Conservation (phyloP, 2,329 filamentous ascomycete genomes). For the Didymella exigua region DNA sequence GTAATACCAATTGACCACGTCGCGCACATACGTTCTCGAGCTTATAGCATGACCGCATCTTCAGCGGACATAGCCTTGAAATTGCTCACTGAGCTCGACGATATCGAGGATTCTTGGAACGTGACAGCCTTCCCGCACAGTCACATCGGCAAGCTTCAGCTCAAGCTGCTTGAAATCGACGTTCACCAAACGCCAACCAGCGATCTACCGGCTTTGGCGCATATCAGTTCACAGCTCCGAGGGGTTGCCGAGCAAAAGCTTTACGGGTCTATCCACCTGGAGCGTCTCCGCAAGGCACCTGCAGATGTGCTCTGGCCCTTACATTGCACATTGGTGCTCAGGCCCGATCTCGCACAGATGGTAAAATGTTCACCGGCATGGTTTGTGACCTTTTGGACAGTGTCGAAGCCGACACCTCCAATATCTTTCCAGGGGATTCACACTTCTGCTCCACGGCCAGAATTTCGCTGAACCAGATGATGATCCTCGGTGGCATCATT, state of each 20-base stretch:
- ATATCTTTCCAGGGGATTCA: not conserved
- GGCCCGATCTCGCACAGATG: not conserved
- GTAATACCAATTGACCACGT: not conserved
- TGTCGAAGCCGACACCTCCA: not conserved
- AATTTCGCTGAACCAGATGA: not conserved
- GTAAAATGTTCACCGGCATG: not conserved
- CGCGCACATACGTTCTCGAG: not conserved
- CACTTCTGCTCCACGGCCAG: not conserved
- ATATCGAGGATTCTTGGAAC: not conserved
- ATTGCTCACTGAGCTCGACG: slow-evolving; percentile 1
- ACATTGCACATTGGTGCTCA: not conserved
- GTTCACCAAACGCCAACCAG: not conserved
- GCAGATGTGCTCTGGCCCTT: not conserved
- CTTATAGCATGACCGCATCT: not conserved
- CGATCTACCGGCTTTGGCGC: not conserved
- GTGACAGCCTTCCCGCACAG: not conserved
- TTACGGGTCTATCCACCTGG: not conserved
- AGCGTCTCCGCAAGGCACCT: too few relatives aligned
- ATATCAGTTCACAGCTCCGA: not conserved
- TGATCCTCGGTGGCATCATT: not conserved
- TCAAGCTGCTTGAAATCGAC: not conserved
- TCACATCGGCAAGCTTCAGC: not conserved
- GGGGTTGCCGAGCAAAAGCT: not conserved
- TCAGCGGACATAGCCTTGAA: not conserved
- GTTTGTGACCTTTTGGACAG: not conserved